These are phyloP conservation scores for Podospora pseudopauciseta DNA, from an alignment of 495 filamentous ascomycete genomes.

Conservation along the genomic window DNA sequence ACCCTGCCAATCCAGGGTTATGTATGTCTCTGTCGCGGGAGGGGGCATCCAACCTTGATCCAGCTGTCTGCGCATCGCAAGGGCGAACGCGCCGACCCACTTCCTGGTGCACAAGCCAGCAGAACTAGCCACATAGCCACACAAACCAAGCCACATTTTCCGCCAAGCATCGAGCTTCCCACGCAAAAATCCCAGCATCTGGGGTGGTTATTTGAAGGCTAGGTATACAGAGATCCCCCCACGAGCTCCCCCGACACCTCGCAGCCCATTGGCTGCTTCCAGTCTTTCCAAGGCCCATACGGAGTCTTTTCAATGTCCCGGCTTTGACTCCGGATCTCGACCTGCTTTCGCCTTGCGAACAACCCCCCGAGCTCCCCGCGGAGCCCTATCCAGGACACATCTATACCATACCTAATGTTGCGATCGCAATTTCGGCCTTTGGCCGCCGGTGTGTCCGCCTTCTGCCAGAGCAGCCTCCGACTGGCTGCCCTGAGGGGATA, in stretches of 20 bases:
- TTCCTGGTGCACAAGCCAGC: too few relatives aligned
- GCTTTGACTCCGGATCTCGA: slow-evolving; percentile 1
- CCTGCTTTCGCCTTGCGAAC: background rate
- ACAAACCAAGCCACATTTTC: background rate
- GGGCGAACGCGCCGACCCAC: too few relatives aligned
- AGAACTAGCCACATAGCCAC: background rate
- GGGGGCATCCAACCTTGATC: too few relatives aligned
- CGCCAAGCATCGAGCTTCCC: slow-evolving; percentile 7
- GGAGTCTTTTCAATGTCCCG: background rate
- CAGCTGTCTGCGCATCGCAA: too few relatives aligned
- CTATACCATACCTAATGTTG: slow-evolving; percentile 25
- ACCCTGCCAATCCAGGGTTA: too few relatives aligned
- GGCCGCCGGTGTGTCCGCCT: slow-evolving; percentile 17
- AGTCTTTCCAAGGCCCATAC: background rate
- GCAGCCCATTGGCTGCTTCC: slow-evolving; percentile 17
- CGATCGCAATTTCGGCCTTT: slow-evolving; percentile 33
- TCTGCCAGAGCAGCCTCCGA: slow-evolving; percentile 25
- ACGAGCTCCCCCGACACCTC: background rate
- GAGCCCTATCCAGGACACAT: background rate
- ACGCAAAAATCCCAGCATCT: background rate
- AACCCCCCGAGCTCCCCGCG: background rate
- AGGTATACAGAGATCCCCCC: too few relatives aligned
- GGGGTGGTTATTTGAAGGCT: background rate
- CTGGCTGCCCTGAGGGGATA: slow-evolving; percentile 24
- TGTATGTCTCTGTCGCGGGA: too few relatives aligned